These are phyloP conservation scores for Suillus luteus DNA, from an alignment of 768 basidiomycete genomes.

Conservation along the genomic window DNA sequence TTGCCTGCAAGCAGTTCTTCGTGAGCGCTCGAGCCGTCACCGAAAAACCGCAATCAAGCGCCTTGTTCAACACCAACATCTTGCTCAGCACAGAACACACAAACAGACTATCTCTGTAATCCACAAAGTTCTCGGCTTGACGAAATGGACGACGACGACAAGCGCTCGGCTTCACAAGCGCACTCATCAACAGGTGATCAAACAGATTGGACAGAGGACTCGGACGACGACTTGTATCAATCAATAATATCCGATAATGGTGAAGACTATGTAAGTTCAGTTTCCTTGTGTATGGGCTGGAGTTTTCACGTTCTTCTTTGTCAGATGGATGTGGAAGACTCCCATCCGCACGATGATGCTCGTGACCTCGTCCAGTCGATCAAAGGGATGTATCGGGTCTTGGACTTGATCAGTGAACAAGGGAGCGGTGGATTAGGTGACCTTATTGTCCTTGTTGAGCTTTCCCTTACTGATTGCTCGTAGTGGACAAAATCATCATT, in stretches of 20 bases:
- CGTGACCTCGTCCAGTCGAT: conserved; percentile 33
- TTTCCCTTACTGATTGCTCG: background rate
- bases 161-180: background rate
- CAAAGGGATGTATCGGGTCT: conserved; percentile 50
- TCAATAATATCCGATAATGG: background rate
- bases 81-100: background rate
- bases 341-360: conserved; percentile 14
- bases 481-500: conserved; percentile 68
- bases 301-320: conserved; percentile 2
- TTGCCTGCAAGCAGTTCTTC: background rate
- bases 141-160: background rate
- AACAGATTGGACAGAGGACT: background rate
- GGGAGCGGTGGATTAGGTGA: conserved; percentile 54
- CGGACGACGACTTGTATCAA: background rate
- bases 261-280: conserved; percentile 2
- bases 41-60: background rate
- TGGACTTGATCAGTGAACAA: conserved; percentile 55
- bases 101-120: background rate
- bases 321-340: conserved; percentile 26
- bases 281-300: conserved; percentile 4
- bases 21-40: background rate
- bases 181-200: background rate
- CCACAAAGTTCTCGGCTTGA: background rate
- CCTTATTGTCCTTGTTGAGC: conserved; percentile 3
- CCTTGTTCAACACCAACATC: background rate